A percentile compares a stretch with the other conserved stretches of the same genome.
Conservation (phyloP, 306 rosid genomes). For the Rubus parviflorus region DNA sequence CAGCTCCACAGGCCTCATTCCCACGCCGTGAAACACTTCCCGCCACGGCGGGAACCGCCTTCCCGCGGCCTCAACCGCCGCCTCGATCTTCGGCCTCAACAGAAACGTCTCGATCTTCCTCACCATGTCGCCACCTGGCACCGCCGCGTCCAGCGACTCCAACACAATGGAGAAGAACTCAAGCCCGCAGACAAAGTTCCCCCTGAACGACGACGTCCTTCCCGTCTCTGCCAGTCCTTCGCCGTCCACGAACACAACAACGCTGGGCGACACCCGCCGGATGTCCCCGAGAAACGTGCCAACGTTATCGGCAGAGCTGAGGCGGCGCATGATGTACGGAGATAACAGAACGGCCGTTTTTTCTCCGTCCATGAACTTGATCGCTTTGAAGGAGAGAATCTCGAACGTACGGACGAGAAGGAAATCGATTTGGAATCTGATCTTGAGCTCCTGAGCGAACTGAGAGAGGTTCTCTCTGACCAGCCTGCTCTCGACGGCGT, state of each 20-base stretch:
- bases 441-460: slow-evolving; percentile 73
- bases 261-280: slow-evolving; percentile 54
- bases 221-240: slow-evolving; percentile 63
- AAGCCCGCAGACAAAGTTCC: slow-evolving; percentile 52
- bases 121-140: slow-evolving; percentile 53
- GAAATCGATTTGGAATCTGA: slow-evolving; percentile 64
- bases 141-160: slow-evolving; percentile 73
- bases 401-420: slow-evolving; percentile 53
- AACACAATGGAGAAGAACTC: slow-evolving; percentile 70
- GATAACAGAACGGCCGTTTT: slow-evolving; percentile 63
- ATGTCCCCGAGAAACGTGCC: slow-evolving; percentile 49
- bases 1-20: slow-evolving; percentile 75
- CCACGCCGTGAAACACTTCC: slow-evolving; percentile 68
- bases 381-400: slow-evolving; percentile 52
- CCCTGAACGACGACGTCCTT: slow-evolving; percentile 64
- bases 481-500: slow-evolving; percentile 55
- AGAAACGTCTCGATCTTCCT: slow-evolving; percentile 56
- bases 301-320: slow-evolving; percentile 31
- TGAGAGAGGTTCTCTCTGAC: slow-evolving; percentile 58
- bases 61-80: slow-evolving; percentile 60
- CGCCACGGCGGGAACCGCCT: slow-evolving; percentile 48
- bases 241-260: slow-evolving; percentile 65
- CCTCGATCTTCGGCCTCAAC: slow-evolving; percentile 57
- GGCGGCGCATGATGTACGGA: slow-evolving; percentile 63
- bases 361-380: slow-evolving; percentile 73